Conservation (phyloP, 305 asterid genomes). For the Fraxinus albicans region DNA sequence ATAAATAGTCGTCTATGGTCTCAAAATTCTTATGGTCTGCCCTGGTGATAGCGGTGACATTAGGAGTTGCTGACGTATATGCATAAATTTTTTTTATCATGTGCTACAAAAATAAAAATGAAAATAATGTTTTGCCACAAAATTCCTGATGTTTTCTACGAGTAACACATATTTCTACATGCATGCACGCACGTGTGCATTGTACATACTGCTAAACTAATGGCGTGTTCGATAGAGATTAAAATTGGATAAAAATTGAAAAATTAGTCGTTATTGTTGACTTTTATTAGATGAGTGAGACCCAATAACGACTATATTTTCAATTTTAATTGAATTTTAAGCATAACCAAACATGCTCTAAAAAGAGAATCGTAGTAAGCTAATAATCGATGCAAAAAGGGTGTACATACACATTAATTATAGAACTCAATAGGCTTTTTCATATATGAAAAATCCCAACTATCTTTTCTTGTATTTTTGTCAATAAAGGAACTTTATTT, state of each 20-base stretch:
- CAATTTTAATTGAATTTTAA: too few relatives aligned
- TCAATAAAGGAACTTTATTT: conserved; percentile 2
- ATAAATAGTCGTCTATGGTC: too few relatives aligned
- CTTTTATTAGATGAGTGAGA: too few relatives aligned
- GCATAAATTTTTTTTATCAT: not conserved
- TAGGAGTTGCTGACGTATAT: not conserved
- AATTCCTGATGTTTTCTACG: not conserved
- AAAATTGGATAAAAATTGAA: too few relatives aligned
- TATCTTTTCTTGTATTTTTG: not conserved
- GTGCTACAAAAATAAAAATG: not conserved
- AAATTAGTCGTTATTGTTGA: too few relatives aligned
- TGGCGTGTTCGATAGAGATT: too few relatives aligned
- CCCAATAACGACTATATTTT: too few relatives aligned
- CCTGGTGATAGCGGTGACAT: not conserved
- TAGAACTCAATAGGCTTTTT: not conserved
- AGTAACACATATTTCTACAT: not conserved
- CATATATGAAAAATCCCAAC: not conserved
- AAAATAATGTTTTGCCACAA: not conserved
- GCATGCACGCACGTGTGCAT: not conserved
- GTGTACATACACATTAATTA: not conserved
- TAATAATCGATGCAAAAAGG: not conserved
- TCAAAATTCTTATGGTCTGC: too few relatives aligned
- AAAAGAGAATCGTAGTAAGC: not conserved
- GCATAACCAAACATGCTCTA: too few relatives aligned
- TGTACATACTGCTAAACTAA: not conserved